Percentiles rank a stretch among this genome's conserved stretches.
Evolutionary conservation across 352 stramenopile genomes (phyloP).

Genomic region (Globisporangium barbulae): DNA sequence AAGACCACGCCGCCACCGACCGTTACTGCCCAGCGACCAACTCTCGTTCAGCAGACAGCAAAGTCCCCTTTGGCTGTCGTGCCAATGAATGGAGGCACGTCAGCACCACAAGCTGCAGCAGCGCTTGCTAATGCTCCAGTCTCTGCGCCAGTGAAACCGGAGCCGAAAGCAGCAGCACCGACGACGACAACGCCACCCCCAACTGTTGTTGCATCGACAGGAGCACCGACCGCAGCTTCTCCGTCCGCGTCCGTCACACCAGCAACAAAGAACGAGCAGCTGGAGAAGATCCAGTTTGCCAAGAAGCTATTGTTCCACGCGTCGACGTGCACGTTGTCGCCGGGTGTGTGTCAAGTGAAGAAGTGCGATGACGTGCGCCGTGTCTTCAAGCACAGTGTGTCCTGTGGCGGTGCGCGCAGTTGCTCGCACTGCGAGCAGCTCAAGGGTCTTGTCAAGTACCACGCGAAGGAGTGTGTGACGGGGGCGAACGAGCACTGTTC

Average conservation of each 20-base stretch:
- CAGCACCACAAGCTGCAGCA: background rate
- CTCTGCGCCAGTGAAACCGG: constrained; percentile 31
- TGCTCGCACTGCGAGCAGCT: constrained; percentile 82
- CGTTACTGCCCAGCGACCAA: constrained; percentile 23
- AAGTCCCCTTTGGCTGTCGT: constrained; percentile 2
- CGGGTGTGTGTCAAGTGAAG: constrained; percentile 76
- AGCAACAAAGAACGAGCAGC: constrained; percentile 48
- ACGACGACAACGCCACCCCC: constrained; percentile 6
- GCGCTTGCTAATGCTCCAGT: constrained; percentile 1
- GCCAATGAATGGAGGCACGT: background rate
- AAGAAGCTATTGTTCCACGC: constrained; percentile 80
- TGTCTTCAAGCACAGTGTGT: constrained; percentile 84
- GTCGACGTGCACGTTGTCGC: constrained; percentile 51
- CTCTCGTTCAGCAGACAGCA: constrained; percentile 7
- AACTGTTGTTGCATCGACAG: background rate
- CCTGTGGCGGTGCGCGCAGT: constrained; percentile 58
- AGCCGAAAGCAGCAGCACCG: constrained; percentile 13
- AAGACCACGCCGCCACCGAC: background rate
- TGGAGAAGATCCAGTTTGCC: constrained; percentile 85
- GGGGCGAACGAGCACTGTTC: constrained; percentile 62
- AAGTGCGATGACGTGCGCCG: constrained; percentile 84
- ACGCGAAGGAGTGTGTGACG: constrained; percentile 75
- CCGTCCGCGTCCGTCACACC: constrained; percentile 19
- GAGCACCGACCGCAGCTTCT: constrained; percentile 15
- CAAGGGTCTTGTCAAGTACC: constrained; percentile 81